These are phyloP conservation scores for Neofusicoccum sp. DNA, from an alignment of 2,329 filamentous ascomycete species.

Conservation along the genomic window DNA sequence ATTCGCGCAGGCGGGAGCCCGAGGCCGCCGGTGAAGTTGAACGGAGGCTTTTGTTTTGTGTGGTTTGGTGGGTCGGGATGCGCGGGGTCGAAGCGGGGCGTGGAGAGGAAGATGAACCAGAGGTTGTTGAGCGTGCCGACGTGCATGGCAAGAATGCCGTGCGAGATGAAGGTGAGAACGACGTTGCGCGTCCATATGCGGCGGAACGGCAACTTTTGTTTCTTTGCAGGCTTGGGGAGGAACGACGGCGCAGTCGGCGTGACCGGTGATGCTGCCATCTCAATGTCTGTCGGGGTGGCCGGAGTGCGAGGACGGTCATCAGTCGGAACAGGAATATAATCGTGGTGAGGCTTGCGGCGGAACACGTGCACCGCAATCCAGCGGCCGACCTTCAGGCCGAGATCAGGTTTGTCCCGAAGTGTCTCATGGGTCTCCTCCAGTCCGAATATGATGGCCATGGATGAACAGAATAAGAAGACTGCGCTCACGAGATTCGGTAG, in stretches of 20 bases:
- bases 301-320: slow-evolving; percentile 24
- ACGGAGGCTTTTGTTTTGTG: slow-evolving; percentile 41
- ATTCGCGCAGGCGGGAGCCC: slow-evolving; percentile 51
- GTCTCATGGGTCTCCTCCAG: slow-evolving; percentile 62
- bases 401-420: slow-evolving; percentile 44
- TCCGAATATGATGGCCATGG: slow-evolving; percentile 61
- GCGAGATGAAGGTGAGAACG: slow-evolving; percentile 46
- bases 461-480: slow-evolving; percentile 59
- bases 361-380: slow-evolving; percentile 41
- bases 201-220: slow-evolving; percentile 46
- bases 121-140: slow-evolving; percentile 53
- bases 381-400: slow-evolving; percentile 41
- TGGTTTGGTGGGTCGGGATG: slow-evolving; percentile 36
- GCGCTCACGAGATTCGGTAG: slow-evolving; percentile 70
- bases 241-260: background rate
- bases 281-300: background rate
- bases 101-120: slow-evolving; percentile 54
- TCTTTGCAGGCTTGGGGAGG: slow-evolving; percentile 23
- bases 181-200: slow-evolving; percentile 53
- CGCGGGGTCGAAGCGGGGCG: slow-evolving; percentile 44
- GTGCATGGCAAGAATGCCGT: slow-evolving; percentile 51
- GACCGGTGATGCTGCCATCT: background rate
- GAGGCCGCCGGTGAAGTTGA: slow-evolving; percentile 53
- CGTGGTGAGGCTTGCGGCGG: slow-evolving; percentile 28
- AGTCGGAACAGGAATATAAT: slow-evolving; percentile 35